Base-by-base conservation (phyloP, 768 basidiomycete genomes). In the Podaxis sp. region DNA sequence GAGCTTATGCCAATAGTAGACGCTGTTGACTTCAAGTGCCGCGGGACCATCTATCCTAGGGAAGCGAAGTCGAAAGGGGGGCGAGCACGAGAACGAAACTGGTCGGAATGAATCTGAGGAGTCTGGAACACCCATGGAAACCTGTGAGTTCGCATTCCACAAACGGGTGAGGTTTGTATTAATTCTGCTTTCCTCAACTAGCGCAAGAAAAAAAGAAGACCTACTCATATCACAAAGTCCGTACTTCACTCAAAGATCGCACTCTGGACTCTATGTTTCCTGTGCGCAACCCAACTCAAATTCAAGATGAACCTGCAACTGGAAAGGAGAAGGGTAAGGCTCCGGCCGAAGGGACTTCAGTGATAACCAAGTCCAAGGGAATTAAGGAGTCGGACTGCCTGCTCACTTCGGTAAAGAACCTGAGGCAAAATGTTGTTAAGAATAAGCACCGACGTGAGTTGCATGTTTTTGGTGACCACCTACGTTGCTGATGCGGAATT, bases 181-280 rank as follows among this genome's bases (percentile, higher is more conserved):
- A 4, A 63, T 59, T 38, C 36, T 25, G 47, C 17, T 19, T 49
- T 37, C 24, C 33, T 38, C 36, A 46, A 65, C 60, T 66, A 63
- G 61, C 36, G 19, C 69, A 70, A 29, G 68, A 70, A 15, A 76
- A 76, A 61, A 83, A 82, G 68, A 88, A 88, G 69, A 71, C 80
- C 0, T 80, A 84, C 59, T 88, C 96, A 2, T 90, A 98, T 25
- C 87, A 95, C 72, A 96, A 97, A 82, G 91, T 98, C 57, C 86
- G 96, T 60, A 95, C 93, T 2, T 96, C 94, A 9, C 76, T 88
- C 8, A 80, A 88, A 49, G 92, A 96, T 62, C 86, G 96, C 38
- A 98, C 96, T 0, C 82, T 99, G 15, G 96, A 98, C 70, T 94
- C 94, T 0, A 97, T 98, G 93, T 91, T 98, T 64, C 89, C 89